These are phyloP conservation scores for Zygosaccharomyces pseudobailii DNA, from an alignment of 1,139 yeast species.

Conservation along the genomic window DNA sequence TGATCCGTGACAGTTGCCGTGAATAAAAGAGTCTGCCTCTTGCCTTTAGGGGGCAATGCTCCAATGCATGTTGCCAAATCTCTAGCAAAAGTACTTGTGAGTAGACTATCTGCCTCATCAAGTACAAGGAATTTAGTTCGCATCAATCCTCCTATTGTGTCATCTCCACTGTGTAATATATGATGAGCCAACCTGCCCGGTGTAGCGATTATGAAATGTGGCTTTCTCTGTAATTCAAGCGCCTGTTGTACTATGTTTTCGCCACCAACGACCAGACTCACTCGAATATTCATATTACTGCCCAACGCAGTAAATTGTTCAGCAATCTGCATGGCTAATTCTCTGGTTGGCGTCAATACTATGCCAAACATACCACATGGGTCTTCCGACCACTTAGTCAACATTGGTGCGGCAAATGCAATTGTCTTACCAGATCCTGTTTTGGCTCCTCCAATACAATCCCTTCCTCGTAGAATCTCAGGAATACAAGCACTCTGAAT, in stretches of 20 bases:
- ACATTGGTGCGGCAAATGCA: conserved; percentile 95
- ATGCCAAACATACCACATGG: conserved; percentile 91
- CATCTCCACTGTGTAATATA: conserved; percentile 82
- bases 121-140: conserved; percentile 76
- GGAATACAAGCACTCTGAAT: conserved; percentile 91
- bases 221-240: conserved; percentile 69
- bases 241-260: conserved; percentile 89
- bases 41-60: conserved; percentile 62
- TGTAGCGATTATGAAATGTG: conserved; percentile 94
- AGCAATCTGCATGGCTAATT: conserved; percentile 91
- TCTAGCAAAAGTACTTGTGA: conserved; percentile 77
- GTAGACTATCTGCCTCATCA: conserved; percentile 93
- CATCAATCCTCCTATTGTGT: conserved; percentile 72
- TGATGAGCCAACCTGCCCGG: conserved; percentile 98
- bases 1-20: conserved; percentile 97
- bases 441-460: conserved; percentile 97
- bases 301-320: conserved; percentile 95
- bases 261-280: conserved; percentile 87
- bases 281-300: conserved; percentile 76
- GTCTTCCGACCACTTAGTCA: conserved; percentile 89
- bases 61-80: conserved; percentile 71
- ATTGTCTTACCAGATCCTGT: conserved; percentile 98
- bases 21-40: conserved; percentile 82
- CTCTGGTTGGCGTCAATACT: conserved; percentile 90
- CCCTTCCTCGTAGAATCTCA: conserved; percentile 64